A percentile compares a stretch with the other conserved stretches of the same genome.
Conservation (phyloP, 768 basidiomycete genomes). For the Myochromella boudieri region DNA sequence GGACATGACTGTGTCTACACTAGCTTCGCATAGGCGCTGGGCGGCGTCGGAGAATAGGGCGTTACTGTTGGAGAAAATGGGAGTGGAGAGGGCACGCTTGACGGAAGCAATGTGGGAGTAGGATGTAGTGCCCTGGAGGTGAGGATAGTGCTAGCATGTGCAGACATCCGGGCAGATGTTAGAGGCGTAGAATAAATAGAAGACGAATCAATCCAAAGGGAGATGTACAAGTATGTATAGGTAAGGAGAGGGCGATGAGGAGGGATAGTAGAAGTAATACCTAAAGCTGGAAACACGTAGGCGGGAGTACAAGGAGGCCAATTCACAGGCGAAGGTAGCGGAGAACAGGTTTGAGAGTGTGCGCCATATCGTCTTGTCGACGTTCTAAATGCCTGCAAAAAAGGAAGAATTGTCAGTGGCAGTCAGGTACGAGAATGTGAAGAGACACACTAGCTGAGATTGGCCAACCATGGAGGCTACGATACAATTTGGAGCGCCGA, state of each 20-base stretch:
- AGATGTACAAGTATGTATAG: too few relatives aligned
- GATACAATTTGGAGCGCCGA: slow-evolving; percentile 85
- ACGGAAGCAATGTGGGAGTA: slow-evolving; percentile 91
- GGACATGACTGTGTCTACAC: slow-evolving; percentile 87
- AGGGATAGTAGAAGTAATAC: too few relatives aligned
- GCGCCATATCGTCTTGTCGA: slow-evolving; percentile 82
- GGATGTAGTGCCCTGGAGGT: slow-evolving; percentile 73
- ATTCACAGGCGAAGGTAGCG: too few relatives aligned
- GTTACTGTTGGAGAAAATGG: slow-evolving; percentile 97
- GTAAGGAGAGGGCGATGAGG: too few relatives aligned
- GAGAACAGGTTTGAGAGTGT: too few relatives aligned
- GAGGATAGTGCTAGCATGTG: background rate
- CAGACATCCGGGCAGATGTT: background rate
- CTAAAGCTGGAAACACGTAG: too few relatives aligned
- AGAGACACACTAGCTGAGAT: slow-evolving; percentile 79
- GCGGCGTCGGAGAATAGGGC: slow-evolving; percentile 86
- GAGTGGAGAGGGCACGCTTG: slow-evolving; percentile 84
- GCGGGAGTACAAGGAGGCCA: too few relatives aligned
- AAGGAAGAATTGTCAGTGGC: slow-evolving; percentile 1
- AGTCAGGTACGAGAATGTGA: background rate
- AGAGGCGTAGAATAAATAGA: slow-evolving; percentile 4
- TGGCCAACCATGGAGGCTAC: slow-evolving; percentile 99
- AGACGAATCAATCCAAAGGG: too few relatives aligned
- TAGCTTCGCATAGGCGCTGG: slow-evolving; percentile 77
- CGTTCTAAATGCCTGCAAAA: slow-evolving; percentile 82